Evolutionary conservation across 108 stramenopile species (phyloP), one percentile per base, ranked within the genome.

Genomic region (Conticribra guillardii): DNA sequence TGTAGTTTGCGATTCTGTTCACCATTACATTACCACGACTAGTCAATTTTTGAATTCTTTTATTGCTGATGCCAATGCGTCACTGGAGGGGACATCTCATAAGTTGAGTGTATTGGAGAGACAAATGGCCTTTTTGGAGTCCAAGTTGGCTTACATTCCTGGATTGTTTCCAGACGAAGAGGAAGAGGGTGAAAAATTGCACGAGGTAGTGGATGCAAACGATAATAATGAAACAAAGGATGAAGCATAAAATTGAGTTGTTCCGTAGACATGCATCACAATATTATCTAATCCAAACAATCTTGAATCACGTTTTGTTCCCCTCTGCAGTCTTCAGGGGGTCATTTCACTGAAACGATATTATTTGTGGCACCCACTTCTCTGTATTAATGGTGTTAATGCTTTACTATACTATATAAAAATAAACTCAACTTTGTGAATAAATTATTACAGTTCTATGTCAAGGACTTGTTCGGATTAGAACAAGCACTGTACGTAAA

Each of bases 111-210:
- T 63, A 7, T 56, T 75, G 33, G 79, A 80, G 37, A 62, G 56
- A 8, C 79, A 80, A 51, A 70, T 80, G 79, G 47, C 52, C 0
- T 21, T 80, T 30, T 57, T 80, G 49, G 79, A 80, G 48, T 45
- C 44, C 7, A 74, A 74, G 45, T 33, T 80, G 32, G 54, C 67
- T 30, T 67, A 54, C 22, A 63, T 80, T 27, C 71, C 79, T 29
- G 72, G 62, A 49, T 51, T 79, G 26, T 15, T 54, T 50, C 50
- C 33, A 56, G 47, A 67, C 22, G 23, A 50, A 46, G 62, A 47
- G 30, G 27, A 73, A 19, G 65, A 63, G n/a, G 71, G 26, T 56
- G 15, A 45, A 2, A 30, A 14, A 23, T 53, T 9, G 18, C 15
- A 29, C 4, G 1, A 24, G 44, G 29, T 23, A 27, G 45, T 15